These are phyloP conservation scores for Aegle marmelos DNA, from an alignment of 345 rosid genomes.

Conservation along the genomic window DNA sequence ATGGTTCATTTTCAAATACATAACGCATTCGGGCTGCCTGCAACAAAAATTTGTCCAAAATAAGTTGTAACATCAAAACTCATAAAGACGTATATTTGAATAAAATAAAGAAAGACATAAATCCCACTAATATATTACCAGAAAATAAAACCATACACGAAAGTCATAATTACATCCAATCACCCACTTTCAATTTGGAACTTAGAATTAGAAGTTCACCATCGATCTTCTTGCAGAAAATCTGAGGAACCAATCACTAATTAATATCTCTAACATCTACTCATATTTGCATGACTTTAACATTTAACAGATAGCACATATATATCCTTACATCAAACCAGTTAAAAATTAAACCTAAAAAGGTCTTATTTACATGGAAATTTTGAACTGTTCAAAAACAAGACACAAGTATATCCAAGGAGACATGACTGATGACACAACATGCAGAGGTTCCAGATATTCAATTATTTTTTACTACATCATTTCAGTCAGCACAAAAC, in stretches of 20 bases:
- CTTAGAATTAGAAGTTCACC: neutral
- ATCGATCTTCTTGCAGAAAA: neutral
- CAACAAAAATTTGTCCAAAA: constrained; percentile 10
- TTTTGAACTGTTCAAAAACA: neutral
- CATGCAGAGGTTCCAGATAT: neutral
- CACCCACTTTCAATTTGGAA: neutral
- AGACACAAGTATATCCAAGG: neutral
- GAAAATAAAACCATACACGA: neutral
- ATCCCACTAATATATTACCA: neutral
- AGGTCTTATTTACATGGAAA: neutral
- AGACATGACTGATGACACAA: neutral
- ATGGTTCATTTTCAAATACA: constrained; percentile 53
- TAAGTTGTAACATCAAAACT: constrained; percentile 1
- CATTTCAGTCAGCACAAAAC: neutral
- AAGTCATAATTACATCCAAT: neutral
- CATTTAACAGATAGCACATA: neutral
- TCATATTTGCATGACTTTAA: neutral
- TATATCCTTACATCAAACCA: neutral
- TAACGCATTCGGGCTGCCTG: constrained; percentile 99
- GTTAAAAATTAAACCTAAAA: neutral
- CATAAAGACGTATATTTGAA: neutral
- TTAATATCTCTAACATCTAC: neutral
- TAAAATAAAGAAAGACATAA: neutral
- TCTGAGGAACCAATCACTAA: neutral
- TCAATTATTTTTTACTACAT: neutral